These are phyloP conservation scores for Chrysoporthe austroafricana DNA, from an alignment of 2,329 filamentous ascomycete genomes.

Conservation along the genomic window DNA sequence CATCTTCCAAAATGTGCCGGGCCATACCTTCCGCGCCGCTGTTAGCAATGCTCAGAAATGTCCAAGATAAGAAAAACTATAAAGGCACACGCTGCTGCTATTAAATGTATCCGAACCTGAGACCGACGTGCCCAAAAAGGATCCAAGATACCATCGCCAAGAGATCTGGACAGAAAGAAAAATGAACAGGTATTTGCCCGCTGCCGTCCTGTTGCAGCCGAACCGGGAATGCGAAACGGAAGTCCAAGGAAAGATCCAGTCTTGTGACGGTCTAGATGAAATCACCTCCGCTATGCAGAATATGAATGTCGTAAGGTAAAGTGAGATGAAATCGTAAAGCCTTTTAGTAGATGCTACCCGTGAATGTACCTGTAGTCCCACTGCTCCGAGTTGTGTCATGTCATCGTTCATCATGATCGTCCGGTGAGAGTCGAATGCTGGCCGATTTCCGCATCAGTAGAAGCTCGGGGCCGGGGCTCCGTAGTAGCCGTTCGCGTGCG, in stretches of 20 bases:
- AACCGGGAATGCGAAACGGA: slow-evolving; percentile 1
- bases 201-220: slow-evolving; percentile 18
- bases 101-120: neutral
- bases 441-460: slow-evolving; percentile 2
- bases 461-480: slow-evolving; percentile 9
- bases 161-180: neutral
- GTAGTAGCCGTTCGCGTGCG: slow-evolving; percentile 33
- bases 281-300: slow-evolving; percentile 28
- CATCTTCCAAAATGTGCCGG: neutral
- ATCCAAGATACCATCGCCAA: neutral
- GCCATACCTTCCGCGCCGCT: neutral
- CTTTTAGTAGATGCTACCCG: neutral
- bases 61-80: neutral
- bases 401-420: neutral
- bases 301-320: slow-evolving; percentile 9
- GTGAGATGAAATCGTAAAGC: slow-evolving; percentile 2
- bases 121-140: neutral
- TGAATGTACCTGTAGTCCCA: neutral
- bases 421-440: neutral
- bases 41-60: neutral
- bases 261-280: slow-evolving; percentile 24
- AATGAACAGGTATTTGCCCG: slow-evolving; percentile 9
- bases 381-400: neutral
- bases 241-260: slow-evolving; percentile 4
- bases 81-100: neutral